Evolutionary conservation across 1,284 basidiomycete genomes (phyloP), one percentile per base, ranked within the genome.

Genomic region (Cerioporus squamosus): DNA sequence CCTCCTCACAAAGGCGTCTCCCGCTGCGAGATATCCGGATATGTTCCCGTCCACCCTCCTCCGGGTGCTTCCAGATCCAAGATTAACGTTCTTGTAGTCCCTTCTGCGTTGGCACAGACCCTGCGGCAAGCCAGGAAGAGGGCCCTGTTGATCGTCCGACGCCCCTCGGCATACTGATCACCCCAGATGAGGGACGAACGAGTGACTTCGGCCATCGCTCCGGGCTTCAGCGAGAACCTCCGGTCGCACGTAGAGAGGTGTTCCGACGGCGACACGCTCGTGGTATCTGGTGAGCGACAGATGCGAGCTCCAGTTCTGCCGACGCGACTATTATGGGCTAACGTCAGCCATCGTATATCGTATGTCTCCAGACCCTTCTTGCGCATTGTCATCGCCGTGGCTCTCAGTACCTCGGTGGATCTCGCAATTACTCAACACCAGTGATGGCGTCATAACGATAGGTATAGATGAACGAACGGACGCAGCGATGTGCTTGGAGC

Each of bases 41-140:
- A 31, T 33, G n/a, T 17, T 46, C 38, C 26, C 31, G 18, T 22
- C 24, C 18, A 15, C 23, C 9, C 5, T 39, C 26, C 38, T 29
- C 42, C 23, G 31, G 9, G 14, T 24, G 50, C 22, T 23, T 48
- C 50, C 36, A 51, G 51, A 60, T 56, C 26, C 42, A 44, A 57
- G 59, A 54, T 57, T 36, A 44, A 53, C 55, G 40, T 55, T 48
- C 54, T 56, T 18, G 42, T 46, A 15, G 33, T 10, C 14, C 33
- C 53, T 52, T 52, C 58, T 50, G 36, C 26, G 17, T 5, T 43
- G 20, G 53, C 54, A 26, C 51, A 29, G 36, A 38, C 42, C 2
- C 23, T 29, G n/a, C 31, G 33, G 12, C 33, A 36, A 36, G 33
- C 33, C 33, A 14, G 33, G 33, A 46, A 31, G 33, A 20, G n/a